Percentiles rank a stretch among this genome's conserved stretches.
Evolutionary conservation across 2,329 filamentous ascomycete species (phyloP).

Genomic region (Zasmidium angulare): DNA sequence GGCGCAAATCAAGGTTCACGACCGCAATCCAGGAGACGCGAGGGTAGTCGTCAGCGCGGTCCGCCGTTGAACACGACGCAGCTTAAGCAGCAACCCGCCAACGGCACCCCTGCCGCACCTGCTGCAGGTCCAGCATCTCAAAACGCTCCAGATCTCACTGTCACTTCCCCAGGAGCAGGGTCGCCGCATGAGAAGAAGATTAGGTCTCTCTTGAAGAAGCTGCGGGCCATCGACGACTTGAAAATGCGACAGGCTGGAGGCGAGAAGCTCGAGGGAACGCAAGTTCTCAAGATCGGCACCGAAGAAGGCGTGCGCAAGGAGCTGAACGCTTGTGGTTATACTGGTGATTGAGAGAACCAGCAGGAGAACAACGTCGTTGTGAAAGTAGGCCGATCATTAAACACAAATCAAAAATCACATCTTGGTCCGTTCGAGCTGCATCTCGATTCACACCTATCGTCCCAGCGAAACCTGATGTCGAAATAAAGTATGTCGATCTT

Average conservation of each 20-base stretch:
- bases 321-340: conserved; percentile 46
- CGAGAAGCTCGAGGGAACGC: conserved; percentile 96
- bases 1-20: conserved; percentile 28
- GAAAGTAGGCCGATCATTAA: neutral
- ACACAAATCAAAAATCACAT: neutral
- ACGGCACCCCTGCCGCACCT: conserved; percentile 12
- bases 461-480: neutral
- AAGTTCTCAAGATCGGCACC: conserved; percentile 96
- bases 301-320: conserved; percentile 83
- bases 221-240: conserved; percentile 93
- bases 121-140: conserved; percentile 11
- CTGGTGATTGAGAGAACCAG: conserved; percentile 17
- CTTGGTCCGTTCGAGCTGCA: neutral
- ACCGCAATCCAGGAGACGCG: conserved; percentile 26
- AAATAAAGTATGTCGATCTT: conserved; percentile 1
- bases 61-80: conserved; percentile 35
- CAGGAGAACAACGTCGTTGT: neutral
- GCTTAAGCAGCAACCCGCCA: conserved; percentile 30
- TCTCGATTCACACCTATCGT: neutral
- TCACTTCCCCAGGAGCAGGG: conserved; percentile 58
- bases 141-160: conserved; percentile 50
- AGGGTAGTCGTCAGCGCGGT: conserved; percentile 26
- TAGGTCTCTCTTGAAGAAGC: conserved; percentile 90
- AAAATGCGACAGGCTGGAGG: conserved; percentile 94
- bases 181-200: conserved; percentile 90